Evolutionary conservation across 1,284 basidiomycete species (phyloP).

Genomic region (Heterobasidion parviporum): DNA sequence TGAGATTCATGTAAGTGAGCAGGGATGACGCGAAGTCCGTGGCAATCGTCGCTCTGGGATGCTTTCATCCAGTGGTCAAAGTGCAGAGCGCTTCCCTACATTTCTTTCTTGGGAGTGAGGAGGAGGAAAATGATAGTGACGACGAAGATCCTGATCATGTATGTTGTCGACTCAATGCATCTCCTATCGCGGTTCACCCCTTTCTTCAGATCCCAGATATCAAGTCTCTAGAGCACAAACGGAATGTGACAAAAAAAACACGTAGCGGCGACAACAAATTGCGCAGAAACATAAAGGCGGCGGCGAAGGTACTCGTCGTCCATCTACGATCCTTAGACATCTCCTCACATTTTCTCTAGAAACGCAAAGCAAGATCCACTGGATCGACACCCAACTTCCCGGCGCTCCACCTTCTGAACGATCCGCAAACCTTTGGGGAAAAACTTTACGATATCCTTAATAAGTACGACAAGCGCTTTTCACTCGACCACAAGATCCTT

Average conservation of each 20-base stretch:
- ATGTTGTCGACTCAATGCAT: conserved; percentile 7
- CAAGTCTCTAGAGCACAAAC: conserved; percentile 71
- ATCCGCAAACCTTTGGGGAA: conserved; percentile 95
- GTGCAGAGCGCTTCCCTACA: conserved; percentile 96
- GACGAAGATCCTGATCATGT: conserved; percentile 62
- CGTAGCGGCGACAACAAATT: conserved; percentile 75
- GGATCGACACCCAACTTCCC: conserved; percentile 72
- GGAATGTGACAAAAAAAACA: conserved; percentile 87
- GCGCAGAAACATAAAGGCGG: conserved; percentile 58
- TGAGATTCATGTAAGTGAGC: background rate
- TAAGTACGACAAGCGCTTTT: conserved; percentile 86
- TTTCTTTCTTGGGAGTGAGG: conserved; percentile 89
- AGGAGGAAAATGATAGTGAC: conserved; percentile 63
- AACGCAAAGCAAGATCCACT: conserved; percentile 44
- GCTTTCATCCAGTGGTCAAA: conserved; percentile 90
- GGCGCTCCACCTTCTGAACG: conserved; percentile 88
- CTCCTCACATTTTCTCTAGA: conserved; percentile 31
- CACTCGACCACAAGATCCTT: conserved; percentile 94
- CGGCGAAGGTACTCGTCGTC: conserved; percentile 46
- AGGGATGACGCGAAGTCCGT: conserved; percentile 93
- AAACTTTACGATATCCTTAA: conserved; percentile 87
- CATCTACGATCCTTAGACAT: too few species aligned
- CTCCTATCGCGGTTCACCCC: background rate
- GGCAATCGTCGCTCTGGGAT: conserved; percentile 86
- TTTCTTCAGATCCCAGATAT: conserved; percentile 50